These are phyloP conservation scores for Linderina pennispora DNA, from an alignment of 192 early-diverging fungal genomes.

Conservation along the genomic window DNA sequence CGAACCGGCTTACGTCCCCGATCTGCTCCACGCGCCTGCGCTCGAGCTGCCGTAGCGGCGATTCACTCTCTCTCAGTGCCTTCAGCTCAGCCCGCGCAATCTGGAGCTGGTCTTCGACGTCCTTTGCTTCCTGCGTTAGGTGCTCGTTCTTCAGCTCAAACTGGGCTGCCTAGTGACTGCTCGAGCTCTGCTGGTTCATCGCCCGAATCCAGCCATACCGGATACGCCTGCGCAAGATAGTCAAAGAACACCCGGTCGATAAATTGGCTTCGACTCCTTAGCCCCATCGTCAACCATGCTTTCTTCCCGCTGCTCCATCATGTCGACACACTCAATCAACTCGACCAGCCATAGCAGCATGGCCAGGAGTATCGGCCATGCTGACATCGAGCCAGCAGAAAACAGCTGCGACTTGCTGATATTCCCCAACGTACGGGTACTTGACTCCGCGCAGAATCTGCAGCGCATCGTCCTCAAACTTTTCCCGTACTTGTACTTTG, in stretches of 20 bases:
- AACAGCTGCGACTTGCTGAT: constrained; percentile 67
- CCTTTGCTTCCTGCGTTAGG: constrained; percentile 46
- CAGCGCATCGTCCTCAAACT: constrained; percentile 67
- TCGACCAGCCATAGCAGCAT: constrained; percentile 76
- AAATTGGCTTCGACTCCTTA: constrained; percentile 47
- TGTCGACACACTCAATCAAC: constrained; percentile 53
- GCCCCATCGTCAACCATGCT: constrained; percentile 24
- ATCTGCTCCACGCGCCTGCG: constrained; percentile 49
- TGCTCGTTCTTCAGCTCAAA: constrained; percentile 63
- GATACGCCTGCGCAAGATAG: constrained; percentile 60
- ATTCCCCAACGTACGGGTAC: constrained; percentile 40
- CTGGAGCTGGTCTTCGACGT: constrained; percentile 49
- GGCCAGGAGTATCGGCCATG: constrained; percentile 59
- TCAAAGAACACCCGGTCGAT: constrained; percentile 69
- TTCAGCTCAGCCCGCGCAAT: no score
- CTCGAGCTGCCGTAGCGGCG: constrained; percentile 50
- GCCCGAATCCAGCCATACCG: constrained; percentile 55
- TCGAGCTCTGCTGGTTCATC: constrained; percentile 62
- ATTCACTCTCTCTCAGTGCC: constrained; percentile 34
- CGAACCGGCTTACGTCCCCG: constrained; percentile 58
- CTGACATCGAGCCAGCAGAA: constrained; percentile 62
- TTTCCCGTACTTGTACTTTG: constrained; percentile 54
- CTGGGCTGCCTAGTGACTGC: constrained; percentile 44
- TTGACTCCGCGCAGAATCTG: constrained; percentile 52
- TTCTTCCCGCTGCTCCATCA: constrained; percentile 37